phyloP scores from a whole-genome alignment of 2,329 filamentous ascomycete species.

The Penicillium expansum region DNA sequence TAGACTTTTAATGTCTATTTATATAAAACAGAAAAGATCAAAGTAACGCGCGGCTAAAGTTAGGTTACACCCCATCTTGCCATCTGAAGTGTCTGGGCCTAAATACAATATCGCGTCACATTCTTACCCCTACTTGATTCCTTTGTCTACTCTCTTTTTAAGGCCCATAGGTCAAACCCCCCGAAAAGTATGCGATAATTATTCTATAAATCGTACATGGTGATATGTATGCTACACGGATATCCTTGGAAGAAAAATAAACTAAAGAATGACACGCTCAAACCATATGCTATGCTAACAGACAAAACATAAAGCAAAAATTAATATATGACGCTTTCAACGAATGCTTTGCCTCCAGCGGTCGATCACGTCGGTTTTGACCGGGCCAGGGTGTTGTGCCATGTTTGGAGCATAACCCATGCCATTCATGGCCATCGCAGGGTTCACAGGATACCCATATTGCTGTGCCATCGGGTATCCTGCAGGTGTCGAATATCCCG shows the following conservation, averaged over 20 bases:
- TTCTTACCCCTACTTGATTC: conserved; percentile 1
- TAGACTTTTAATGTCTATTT: neutral
- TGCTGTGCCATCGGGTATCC: conserved; percentile 22
- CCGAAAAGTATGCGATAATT: neutral
- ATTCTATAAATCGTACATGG: conserved; percentile 15
- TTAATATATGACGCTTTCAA: conserved; percentile 10
- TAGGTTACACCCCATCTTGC: conserved; percentile 5
- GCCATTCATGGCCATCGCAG: conserved; percentile 29
- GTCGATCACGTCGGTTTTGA: conserved; percentile 58
- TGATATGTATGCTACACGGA: conserved; percentile 25
- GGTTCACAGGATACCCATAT: conserved; percentile 28
- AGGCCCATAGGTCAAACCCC: neutral
- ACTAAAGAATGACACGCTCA: conserved; percentile 12
- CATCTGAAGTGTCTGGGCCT: neutral
- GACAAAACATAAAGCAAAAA: conserved; percentile 3
- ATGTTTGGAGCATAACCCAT: conserved; percentile 29
- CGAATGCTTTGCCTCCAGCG: conserved; percentile 54
- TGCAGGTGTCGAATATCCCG: conserved; percentile 19
- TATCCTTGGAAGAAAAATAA: conserved; percentile 9
- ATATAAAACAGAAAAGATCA: neutral
- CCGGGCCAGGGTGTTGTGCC: conserved; percentile 42
- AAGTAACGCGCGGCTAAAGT: conserved; percentile 9
- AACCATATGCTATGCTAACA: conserved; percentile 18
- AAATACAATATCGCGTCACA: conserved; percentile 5
- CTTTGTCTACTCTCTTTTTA: neutral